Evolutionary conservation across 495 filamentous ascomycete species (phyloP).

Genomic region (Xylaria flabelliformis): DNA sequence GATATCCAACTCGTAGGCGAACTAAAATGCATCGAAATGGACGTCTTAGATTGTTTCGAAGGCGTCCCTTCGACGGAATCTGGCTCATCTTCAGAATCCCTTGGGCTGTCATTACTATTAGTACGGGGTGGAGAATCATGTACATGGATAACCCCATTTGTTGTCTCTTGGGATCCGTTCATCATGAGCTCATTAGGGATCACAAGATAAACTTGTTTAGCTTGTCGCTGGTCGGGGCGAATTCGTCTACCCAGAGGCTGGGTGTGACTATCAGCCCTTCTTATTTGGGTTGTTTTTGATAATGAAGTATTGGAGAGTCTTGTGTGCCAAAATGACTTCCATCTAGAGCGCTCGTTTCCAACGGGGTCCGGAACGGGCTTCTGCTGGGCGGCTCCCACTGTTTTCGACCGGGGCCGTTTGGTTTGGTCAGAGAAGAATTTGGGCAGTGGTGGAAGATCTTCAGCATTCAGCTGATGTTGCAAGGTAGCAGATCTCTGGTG

Average conservation of each 20-base stretch:
- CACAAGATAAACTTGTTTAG: conserved; percentile 35
- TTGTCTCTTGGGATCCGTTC: conserved; percentile 20
- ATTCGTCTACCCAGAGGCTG: conserved; percentile 32
- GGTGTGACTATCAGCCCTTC: conserved; percentile 25
- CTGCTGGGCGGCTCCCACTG: conserved; percentile 26
- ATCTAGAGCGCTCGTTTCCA: conserved; percentile 37
- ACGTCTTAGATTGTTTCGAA: conserved; percentile 51
- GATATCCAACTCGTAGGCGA: conserved; percentile 58
- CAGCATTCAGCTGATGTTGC: conserved; percentile 53
- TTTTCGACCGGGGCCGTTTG: conserved; percentile 36
- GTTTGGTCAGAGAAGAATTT: conserved; percentile 47
- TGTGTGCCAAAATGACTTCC: conserved; percentile 58
- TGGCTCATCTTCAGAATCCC: conserved; percentile 32
- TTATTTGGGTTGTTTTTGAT: conserved; percentile 29
- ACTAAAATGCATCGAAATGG: conserved; percentile 62
- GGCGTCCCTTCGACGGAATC: conserved; percentile 40
- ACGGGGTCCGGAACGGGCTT: conserved; percentile 22
- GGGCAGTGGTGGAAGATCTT: conserved; percentile 34
- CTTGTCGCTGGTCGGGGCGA: conserved; percentile 32
- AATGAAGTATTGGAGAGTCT: conserved; percentile 27
- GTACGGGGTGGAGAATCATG: conserved; percentile 7
- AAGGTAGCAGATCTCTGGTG: conserved; percentile 81
- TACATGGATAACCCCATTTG: conserved; percentile 17
- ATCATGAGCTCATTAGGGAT: conserved; percentile 31
- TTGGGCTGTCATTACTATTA: conserved; percentile 33